Conservation (phyloP, 2,329 filamentous ascomycete species). For the Plenodomus biglobosus region DNA sequence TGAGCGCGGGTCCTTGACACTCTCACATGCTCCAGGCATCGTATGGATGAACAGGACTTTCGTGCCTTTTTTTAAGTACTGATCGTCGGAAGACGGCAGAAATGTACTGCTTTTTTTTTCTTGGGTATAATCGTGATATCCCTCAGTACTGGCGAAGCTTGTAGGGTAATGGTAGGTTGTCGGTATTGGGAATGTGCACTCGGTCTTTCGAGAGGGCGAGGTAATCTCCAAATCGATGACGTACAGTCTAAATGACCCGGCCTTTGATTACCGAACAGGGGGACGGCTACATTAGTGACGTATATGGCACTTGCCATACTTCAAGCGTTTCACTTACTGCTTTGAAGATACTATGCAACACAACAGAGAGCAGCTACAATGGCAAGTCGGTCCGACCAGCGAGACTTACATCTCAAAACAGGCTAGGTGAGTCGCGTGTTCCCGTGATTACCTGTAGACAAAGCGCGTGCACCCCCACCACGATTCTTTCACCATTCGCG, state of each 20-base stretch:
- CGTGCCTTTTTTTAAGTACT: neutral
- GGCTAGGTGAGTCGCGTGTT: slow-evolving; percentile 12
- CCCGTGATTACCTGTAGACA: slow-evolving; percentile 28
- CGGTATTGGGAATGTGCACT: neutral
- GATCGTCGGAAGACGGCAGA: too few species aligned
- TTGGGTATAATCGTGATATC: too few species aligned
- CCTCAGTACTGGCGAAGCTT: too few species aligned
- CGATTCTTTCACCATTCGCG: slow-evolving; percentile 6
- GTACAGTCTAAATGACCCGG: slow-evolving; percentile 3
- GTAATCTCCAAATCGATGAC: slow-evolving; percentile 1
- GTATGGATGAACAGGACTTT: neutral
- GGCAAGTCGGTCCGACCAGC: neutral
- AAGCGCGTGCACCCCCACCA: slow-evolving; percentile 14
- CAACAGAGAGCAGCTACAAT: neutral
- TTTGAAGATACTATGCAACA: neutral
- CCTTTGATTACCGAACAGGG: neutral
- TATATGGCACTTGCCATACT: too few species aligned
- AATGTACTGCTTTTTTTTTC: too few species aligned
- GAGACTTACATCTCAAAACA: neutral
- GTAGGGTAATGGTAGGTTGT: too few species aligned
- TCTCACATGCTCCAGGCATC: slow-evolving; percentile 10
- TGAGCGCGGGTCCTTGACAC: slow-evolving; percentile 31
- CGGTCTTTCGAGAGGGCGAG: slow-evolving; percentile 1
- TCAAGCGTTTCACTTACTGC: neutral
- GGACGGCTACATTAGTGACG: neutral